These are phyloP conservation scores for Raffaelea deltoideospora DNA, from an alignment of 2,329 filamentous ascomycete species.

Conservation along the genomic window DNA sequence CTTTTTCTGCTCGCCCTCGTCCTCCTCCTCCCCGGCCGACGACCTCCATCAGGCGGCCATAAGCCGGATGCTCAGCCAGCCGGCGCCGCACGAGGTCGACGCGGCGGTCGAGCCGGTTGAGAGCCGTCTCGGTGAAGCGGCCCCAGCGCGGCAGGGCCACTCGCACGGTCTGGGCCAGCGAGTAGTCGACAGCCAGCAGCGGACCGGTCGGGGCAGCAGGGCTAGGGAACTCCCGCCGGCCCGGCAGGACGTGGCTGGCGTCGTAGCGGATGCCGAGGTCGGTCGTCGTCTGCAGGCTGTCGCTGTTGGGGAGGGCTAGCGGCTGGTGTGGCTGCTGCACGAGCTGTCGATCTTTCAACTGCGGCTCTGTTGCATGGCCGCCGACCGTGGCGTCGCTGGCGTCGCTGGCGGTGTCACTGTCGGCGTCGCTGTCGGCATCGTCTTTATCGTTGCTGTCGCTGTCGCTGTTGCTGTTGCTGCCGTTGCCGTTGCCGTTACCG, in stretches of 20 bases:
- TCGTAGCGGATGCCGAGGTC: conserved; percentile 24
- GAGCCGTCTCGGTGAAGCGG: conserved; percentile 6
- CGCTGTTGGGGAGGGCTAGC: conserved; percentile 9
- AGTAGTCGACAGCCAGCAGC: conserved; percentile 21
- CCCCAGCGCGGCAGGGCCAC: conserved; percentile 19
- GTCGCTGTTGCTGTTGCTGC: conserved; percentile 8
- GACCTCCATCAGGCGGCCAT: no score
- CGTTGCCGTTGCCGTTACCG: no score
- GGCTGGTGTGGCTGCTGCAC: no score
- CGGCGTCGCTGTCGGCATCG: conserved; percentile 10
- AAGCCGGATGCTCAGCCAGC: not conserved
- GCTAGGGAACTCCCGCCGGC: conserved; percentile 1
- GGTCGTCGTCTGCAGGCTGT: conserved; percentile 16
- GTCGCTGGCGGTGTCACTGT: not conserved
- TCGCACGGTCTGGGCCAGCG: conserved; percentile 22
- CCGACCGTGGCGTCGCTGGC: not conserved
- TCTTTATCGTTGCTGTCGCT: conserved; percentile 7
- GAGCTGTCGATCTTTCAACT: no score
- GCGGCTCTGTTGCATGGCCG: no score
- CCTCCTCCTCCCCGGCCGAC: no score
- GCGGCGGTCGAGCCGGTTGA: conserved; percentile 6
- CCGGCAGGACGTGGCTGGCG: conserved; percentile 11
- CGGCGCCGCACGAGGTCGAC: not conserved
- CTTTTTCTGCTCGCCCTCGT: no score
- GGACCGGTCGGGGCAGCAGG: conserved; percentile 2